Base-by-base conservation (phyloP, 305 asterid genomes). In the Coffea humblotiana region DNA sequence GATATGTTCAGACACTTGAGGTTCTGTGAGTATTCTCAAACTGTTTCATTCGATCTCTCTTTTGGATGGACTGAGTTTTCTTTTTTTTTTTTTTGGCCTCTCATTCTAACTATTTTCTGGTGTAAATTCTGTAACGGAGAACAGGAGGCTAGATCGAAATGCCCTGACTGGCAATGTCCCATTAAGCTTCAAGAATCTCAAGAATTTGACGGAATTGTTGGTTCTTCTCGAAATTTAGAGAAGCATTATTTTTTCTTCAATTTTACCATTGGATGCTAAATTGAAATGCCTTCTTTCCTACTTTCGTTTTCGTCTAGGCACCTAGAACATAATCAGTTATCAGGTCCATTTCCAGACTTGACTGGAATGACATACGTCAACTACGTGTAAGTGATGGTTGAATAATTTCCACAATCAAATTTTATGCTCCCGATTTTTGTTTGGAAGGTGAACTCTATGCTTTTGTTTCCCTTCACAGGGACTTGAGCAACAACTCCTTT, bases 301-400 rank as follows among this genome's bases (percentile, higher is more conserved):
- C 60, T 48, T 64, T 27, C 83, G 77, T 75, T 74, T 74, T 66
- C 15, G 7, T 83, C 70, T 74, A 95, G 99, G 94, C 91, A 94
- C 79, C 86, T 95, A 84, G 98, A 93, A 81, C 95, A 88, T 86
- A 96, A 96, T 75, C 83, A 84, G 81, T 80, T 96, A 86, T 85
- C 91, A n/a, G 99, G 99, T 51, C 74, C 78, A 37, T 79, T 92
- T 70, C 99, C 99, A 83, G 85, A 94, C 84, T 84, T 96, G 58
- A 88, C 88, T 3, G 94, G 97, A 85, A 93, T 96, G 97, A 67
- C 86, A 84, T 86, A 92, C 77, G 95, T 96, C 81, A 92, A 88
- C 76, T 96, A 96, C 79, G 87, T 93, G 99, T 95, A 88, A 90
- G 92, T 69, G 73, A 65, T 2, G 72, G 43, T 72, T 71, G 32